Evolutionary conservation across 345 rosid genomes (phyloP).

Genomic region (Erucastrum elatum): DNA sequence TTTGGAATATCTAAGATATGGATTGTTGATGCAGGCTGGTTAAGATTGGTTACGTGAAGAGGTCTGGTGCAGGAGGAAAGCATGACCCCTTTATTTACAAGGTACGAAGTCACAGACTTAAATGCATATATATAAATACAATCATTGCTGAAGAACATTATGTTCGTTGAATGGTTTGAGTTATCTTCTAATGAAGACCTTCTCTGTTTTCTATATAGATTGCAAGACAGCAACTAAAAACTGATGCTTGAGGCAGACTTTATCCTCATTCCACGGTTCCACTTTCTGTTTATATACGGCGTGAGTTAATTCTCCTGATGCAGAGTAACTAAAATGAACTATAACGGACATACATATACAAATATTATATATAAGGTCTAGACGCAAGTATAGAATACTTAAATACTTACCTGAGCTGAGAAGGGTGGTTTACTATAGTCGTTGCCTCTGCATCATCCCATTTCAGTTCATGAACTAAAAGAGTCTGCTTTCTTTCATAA

Average conservation of each 20-base stretch:
- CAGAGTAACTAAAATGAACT: not conserved
- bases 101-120: slow-evolving; percentile 38
- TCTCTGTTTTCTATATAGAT: not conserved
- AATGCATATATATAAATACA: not conserved
- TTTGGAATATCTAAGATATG: not conserved
- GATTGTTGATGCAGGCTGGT: slow-evolving; percentile 48
- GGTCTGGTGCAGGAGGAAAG: slow-evolving; percentile 77
- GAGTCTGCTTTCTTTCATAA: not conserved
- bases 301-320: not conserved
- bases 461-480: not conserved
- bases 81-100: slow-evolving; percentile 67
- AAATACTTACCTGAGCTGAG: not conserved
- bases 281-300: slow-evolving; percentile 9
- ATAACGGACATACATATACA: not conserved
- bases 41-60: slow-evolving; percentile 56
- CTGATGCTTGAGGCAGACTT: not conserved
- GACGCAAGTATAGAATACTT: not conserved
- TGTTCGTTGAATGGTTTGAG: not conserved
- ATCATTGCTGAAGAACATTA: not conserved
- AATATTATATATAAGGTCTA: not conserved
- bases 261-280: not conserved
- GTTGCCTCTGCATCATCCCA: not conserved
- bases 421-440: not conserved
- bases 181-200: not conserved
- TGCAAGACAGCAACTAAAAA: not conserved